These are phyloP conservation scores for Pharnaceum exiguum DNA, from an alignment of 148 eudicot genomes.

Conservation along the genomic window DNA sequence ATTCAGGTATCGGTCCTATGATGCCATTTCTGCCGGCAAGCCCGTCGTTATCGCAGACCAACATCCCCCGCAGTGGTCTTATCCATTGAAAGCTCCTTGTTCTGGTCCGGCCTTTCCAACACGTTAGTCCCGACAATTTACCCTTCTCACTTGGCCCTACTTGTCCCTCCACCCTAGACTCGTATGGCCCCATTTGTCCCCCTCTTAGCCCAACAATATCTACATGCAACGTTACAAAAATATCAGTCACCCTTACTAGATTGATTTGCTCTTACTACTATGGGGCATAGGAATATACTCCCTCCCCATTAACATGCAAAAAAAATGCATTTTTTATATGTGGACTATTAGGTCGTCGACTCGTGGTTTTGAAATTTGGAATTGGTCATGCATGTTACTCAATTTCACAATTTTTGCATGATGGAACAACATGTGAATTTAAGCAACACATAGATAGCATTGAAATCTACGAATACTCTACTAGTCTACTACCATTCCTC, in stretches of 20 bases:
- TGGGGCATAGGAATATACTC: background rate
- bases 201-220: constrained; percentile 12
- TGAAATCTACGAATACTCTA: no score
- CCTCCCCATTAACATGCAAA: constrained; percentile 1
- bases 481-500: no score
- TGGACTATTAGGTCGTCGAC: no score
- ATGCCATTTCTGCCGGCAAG: constrained; percentile 30
- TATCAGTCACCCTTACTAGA: background rate
- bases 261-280: background rate
- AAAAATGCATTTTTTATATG: no score
- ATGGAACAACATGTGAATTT: no score
- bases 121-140: constrained; percentile 11
- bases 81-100: constrained; percentile 18
- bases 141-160: constrained; percentile 26
- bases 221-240: background rate
- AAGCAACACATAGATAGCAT: no score
- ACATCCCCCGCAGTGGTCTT: constrained; percentile 1
- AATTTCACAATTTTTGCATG: no score
- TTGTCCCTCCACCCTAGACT: constrained; percentile 16
- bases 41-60: constrained; percentile 34
- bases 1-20: background rate
- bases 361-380: constrained; percentile 12
- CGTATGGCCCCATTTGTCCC: constrained; percentile 35
- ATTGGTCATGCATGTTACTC: background rate
- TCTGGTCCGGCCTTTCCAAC: constrained; percentile 14